Evolutionary conservation across 2,329 filamentous ascomycete species (phyloP).

Genomic region (Aspergillus costaricaensis): DNA sequence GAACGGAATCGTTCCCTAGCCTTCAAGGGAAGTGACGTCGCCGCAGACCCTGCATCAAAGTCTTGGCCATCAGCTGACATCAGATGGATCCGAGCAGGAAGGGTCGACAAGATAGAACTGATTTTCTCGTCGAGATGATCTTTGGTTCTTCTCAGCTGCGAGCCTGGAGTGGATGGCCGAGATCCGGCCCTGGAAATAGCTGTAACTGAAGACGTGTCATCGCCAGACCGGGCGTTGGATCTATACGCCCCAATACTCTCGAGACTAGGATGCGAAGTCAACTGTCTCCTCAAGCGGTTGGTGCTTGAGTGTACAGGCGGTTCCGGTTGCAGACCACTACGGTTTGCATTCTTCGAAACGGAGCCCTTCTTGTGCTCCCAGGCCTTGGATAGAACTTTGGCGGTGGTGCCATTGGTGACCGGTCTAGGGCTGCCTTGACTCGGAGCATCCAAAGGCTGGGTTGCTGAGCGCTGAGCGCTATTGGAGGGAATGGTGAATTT

Average conservation of each 20-base stretch:
- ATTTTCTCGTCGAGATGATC: slow-evolving; percentile 79
- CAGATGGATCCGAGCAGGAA: slow-evolving; percentile 78
- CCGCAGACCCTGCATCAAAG: slow-evolving; percentile 33
- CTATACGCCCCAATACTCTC: slow-evolving; percentile 35
- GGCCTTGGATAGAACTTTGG: slow-evolving; percentile 10
- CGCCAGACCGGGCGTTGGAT: slow-evolving; percentile 26
- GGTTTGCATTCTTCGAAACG: slow-evolving; percentile 19
- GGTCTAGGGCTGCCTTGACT: slow-evolving; percentile 20
- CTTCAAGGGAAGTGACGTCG: slow-evolving; percentile 37
- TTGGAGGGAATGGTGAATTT: slow-evolving; percentile 11
- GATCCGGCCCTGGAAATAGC: slow-evolving; percentile 23
- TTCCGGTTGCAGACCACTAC: slow-evolving; percentile 18
- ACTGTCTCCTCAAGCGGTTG: slow-evolving; percentile 28
- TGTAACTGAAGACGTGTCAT: slow-evolving; percentile 20
- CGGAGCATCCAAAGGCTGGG: slow-evolving; percentile 17
- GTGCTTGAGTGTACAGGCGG: slow-evolving; percentile 27
- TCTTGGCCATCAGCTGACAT: slow-evolving; percentile 52
- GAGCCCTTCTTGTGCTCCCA: slow-evolving; percentile 22
- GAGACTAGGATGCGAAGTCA: slow-evolving; percentile 35
- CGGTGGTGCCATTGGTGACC: slow-evolving; percentile 7
- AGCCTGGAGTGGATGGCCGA: slow-evolving; percentile 44
- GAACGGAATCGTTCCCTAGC: slow-evolving; percentile 46
- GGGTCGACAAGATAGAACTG: slow-evolving; percentile 72
- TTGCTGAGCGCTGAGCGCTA: slow-evolving; percentile 7
- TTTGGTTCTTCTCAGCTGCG: slow-evolving; percentile 50